These are phyloP conservation scores for Sphagnum magellanicum DNA, from an alignment of 228 moss, liverwort and hornwort species.

Conservation along the genomic window DNA sequence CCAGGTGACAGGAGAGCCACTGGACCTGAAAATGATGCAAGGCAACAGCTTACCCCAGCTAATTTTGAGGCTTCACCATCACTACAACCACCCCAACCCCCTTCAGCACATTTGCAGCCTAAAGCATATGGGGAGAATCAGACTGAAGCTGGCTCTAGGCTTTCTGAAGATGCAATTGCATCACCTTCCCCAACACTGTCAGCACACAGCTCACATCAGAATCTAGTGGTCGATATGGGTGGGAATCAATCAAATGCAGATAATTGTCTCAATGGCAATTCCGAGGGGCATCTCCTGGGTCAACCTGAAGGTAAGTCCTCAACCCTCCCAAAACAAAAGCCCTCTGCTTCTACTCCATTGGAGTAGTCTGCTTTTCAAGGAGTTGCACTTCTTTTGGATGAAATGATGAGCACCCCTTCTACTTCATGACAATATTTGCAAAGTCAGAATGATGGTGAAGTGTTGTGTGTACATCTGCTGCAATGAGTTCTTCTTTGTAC, in stretches of 20 bases:
- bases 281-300: conserved; percentile 16
- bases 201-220: conserved; percentile 7
- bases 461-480: too few species aligned
- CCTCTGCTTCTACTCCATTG: background rate
- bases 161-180: conserved; percentile 9
- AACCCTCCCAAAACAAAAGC: background rate
- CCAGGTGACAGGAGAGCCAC: conserved; percentile 27
- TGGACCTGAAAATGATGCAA: conserved; percentile 4
- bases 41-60: background rate
- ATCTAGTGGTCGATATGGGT: conserved; percentile 12
- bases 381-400: too few species aligned
- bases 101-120: conserved; percentile 3
- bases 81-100: conserved; percentile 2
- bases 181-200: conserved; percentile 24
- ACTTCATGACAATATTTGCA: too few species aligned
- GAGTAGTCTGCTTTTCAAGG: too few species aligned
- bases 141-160: conserved; percentile 3
- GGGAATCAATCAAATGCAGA: conserved; percentile 16
- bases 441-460: too few species aligned
- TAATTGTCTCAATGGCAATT: conserved; percentile 22
- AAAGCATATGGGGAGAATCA: conserved; percentile 20
- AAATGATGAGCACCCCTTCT: too few species aligned
- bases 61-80: background rate
- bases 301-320: conserved; percentile 28
- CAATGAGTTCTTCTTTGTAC: too few species aligned